Percentiles rank a stretch among this genome's conserved stretches.
Evolutionary conservation across 2,329 filamentous ascomycete genomes (phyloP).

Genomic region (Colletotrichum australisinense): DNA sequence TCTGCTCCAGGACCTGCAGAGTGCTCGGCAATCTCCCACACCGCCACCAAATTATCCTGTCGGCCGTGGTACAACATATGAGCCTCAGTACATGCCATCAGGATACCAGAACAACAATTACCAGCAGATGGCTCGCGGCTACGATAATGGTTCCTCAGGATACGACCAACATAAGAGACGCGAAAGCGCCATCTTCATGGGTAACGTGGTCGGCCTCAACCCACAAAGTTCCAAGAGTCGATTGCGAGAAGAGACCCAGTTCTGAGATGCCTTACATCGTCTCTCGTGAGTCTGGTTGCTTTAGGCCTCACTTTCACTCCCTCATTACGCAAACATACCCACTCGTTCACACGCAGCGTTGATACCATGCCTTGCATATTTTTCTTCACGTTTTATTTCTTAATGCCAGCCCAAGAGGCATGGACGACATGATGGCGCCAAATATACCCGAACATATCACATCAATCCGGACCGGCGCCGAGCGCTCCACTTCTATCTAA

Average conservation of each 20-base stretch:
- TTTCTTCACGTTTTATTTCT: conserved; percentile 27
- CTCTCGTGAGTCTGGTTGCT: conserved; percentile 33
- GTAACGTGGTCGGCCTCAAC: conserved; percentile 59
- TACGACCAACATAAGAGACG: conserved; percentile 62
- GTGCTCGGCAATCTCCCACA: conserved; percentile 54
- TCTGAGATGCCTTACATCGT: conserved; percentile 45
- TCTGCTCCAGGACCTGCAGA: conserved; percentile 46
- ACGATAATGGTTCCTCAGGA: conserved; percentile 47
- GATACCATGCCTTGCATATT: conserved; percentile 33
- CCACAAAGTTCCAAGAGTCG: conserved; percentile 65
- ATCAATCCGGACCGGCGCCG: conserved; percentile 38
- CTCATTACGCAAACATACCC: conserved; percentile 44
- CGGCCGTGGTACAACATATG: conserved; percentile 51
- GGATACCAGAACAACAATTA: conserved; percentile 39
- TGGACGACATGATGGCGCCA: conserved; percentile 30
- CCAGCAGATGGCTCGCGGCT: conserved; percentile 38
- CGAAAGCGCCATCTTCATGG: conserved; percentile 71
- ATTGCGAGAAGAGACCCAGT: conserved; percentile 65
- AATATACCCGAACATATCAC: conserved; percentile 34
- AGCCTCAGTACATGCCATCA: conserved; percentile 53
- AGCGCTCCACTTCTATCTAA: conserved; percentile 34
- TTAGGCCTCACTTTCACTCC: background rate
- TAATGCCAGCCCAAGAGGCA: conserved; percentile 1
- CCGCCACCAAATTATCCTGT: conserved; percentile 50
- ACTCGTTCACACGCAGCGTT: conserved; percentile 43